These are phyloP conservation scores for Cordia subcordata DNA, from an alignment of 257 asterid species.

Conservation along the genomic window DNA sequence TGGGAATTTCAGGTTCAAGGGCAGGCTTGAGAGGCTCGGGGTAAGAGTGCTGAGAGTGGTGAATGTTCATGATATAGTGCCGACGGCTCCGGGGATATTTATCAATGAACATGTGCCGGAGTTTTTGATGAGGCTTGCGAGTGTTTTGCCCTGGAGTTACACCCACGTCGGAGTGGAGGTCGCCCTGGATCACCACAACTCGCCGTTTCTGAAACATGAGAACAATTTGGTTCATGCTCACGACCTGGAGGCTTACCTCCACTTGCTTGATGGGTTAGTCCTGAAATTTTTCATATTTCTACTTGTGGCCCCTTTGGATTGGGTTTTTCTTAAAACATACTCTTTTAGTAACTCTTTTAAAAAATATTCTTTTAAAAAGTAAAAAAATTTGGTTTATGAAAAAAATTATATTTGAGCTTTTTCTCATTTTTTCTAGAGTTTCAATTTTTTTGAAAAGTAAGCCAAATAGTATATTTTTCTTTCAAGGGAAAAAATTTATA, in stretches of 20 bases:
- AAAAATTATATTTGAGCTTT: no score
- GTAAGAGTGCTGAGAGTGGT: not conserved
- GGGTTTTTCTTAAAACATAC: no score
- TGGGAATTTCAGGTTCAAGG: not conserved
- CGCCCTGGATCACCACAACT: slow-evolving; percentile 32
- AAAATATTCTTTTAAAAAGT: no score
- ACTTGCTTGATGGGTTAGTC: slow-evolving; percentile 46
- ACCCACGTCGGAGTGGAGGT: slow-evolving; percentile 19
- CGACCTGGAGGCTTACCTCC: slow-evolving; percentile 42
- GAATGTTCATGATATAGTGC: not conserved
- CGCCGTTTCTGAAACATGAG: slow-evolving; percentile 23
- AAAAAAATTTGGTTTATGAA: no score
- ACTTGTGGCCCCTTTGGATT: no score
- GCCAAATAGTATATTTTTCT: no score
- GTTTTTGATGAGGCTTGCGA: not conserved
- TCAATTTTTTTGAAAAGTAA: no score
- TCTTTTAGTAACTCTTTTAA: no score
- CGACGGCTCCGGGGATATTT: not conserved
- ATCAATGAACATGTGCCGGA: not conserved
- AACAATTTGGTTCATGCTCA: slow-evolving; percentile 24
- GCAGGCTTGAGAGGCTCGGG: not conserved
- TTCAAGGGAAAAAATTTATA: no score
- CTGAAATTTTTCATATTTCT: no score
- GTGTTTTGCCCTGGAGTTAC: not conserved
- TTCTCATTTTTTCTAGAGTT: no score